Evolutionary conservation across 257 asterid genomes (phyloP).

Genomic region (Plantago ovata): DNA sequence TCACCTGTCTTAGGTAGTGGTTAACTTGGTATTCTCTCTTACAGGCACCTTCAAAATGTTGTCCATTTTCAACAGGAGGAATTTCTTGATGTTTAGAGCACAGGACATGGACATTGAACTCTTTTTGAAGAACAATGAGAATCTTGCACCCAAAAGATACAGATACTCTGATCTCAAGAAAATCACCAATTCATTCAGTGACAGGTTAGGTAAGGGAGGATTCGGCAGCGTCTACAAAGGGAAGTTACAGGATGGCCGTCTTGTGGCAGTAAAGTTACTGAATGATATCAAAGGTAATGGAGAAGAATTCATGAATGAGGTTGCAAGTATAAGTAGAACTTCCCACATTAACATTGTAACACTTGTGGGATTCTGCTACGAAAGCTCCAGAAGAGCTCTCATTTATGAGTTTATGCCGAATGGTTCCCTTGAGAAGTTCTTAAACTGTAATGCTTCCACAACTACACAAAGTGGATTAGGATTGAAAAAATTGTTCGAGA

Average conservation of each 20-base stretch:
- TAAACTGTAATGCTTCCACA: background rate
- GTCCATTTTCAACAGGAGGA: background rate
- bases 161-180: conserved; percentile 2
- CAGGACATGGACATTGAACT: background rate
- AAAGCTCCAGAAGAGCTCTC: conserved; percentile 24
- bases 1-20: too few relatives aligned
- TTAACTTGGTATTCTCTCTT: background rate
- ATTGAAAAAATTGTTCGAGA: conserved; percentile 33
- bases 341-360: conserved; percentile 26
- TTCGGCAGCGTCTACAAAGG: conserved; percentile 30
- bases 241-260: conserved; percentile 10
- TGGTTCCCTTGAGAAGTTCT: conserved; percentile 31
- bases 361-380: conserved; percentile 14
- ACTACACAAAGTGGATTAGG: background rate
- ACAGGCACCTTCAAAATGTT: background rate
- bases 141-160: conserved; percentile 6
- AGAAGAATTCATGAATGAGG: conserved; percentile 19
- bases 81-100: background rate
- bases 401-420: conserved; percentile 34
- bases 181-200: conserved; percentile 20
- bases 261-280: conserved; percentile 27
- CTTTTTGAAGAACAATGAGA: conserved; percentile 4
- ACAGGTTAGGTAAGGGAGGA: conserved; percentile 26
- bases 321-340: conserved; percentile 13
- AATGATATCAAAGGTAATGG: conserved; percentile 22